Evolutionary conservation across 2,329 filamentous ascomycete genomes (phyloP).

Genomic region (Aspergillus uvarum): DNA sequence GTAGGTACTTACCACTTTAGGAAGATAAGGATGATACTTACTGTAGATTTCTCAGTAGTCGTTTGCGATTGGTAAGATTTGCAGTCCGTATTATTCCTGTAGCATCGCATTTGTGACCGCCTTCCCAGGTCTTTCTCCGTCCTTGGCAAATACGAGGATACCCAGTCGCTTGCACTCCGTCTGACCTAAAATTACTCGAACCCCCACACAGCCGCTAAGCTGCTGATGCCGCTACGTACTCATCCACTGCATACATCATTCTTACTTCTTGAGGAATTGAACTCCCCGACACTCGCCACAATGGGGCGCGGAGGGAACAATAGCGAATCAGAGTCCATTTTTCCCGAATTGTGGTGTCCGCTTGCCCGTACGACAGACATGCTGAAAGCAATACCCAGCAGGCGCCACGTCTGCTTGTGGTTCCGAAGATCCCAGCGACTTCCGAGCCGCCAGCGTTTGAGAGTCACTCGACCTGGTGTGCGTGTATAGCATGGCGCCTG

Average conservation of each 20-base stretch:
- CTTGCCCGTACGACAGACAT: background rate
- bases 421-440: background rate
- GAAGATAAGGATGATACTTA: background rate
- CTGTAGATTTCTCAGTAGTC: no score
- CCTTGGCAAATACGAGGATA: background rate
- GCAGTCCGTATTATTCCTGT: no score
- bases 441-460: background rate
- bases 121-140: background rate
- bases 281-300: slow-evolving; percentile 6
- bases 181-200: background rate
- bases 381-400: background rate
- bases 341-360: background rate
- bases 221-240: background rate
- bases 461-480: background rate
- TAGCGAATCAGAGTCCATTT: background rate
- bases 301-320: background rate
- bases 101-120: background rate
- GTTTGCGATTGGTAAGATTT: no score
- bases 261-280: background rate
- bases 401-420: background rate
- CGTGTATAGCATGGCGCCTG: background rate
- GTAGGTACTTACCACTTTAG: background rate
- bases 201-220: background rate
- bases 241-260: slow-evolving; percentile 9
- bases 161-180: background rate